Percentiles rank a stretch among this genome's conserved stretches.
phyloP scores from a whole-genome alignment of 306 rosid genomes.

The Dalbergia cochinchinensis region DNA sequence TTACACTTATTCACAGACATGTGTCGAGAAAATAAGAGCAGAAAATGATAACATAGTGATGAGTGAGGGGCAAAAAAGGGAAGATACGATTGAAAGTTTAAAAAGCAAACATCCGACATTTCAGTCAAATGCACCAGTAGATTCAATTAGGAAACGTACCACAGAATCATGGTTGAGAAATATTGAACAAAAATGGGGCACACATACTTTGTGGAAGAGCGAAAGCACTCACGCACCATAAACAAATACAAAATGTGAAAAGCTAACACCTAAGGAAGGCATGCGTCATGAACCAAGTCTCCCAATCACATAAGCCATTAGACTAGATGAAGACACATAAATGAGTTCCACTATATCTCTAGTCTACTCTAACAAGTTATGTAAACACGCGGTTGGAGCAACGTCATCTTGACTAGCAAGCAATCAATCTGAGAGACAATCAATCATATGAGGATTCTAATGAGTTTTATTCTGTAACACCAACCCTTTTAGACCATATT shows the following conservation, averaged over 20 bases:
- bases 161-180: not conserved
- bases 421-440: constrained; percentile 20
- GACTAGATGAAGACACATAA: not conserved
- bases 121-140: not conserved
- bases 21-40: constrained; percentile 4
- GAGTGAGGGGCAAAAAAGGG: not conserved
- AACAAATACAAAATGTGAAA: not conserved
- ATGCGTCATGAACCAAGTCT: not conserved
- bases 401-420: not conserved
- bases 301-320: not conserved
- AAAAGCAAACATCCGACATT: not conserved
- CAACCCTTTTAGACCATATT: not conserved
- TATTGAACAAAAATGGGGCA: not conserved
- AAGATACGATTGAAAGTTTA: not conserved
- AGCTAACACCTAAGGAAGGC: not conserved
- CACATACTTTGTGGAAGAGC: constrained; percentile 1
- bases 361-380: not conserved
- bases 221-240: constrained; percentile 4
- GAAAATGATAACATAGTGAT: not conserved
- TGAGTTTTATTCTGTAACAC: not conserved
- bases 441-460: not conserved
- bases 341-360: not conserved
- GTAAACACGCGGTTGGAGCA: not conserved
- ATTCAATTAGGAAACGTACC: not conserved
- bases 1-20: constrained; percentile 6